Evolutionary conservation across 176 grass and related monocot genomes (phyloP).

Genomic region (Phyllostachys edulis): DNA sequence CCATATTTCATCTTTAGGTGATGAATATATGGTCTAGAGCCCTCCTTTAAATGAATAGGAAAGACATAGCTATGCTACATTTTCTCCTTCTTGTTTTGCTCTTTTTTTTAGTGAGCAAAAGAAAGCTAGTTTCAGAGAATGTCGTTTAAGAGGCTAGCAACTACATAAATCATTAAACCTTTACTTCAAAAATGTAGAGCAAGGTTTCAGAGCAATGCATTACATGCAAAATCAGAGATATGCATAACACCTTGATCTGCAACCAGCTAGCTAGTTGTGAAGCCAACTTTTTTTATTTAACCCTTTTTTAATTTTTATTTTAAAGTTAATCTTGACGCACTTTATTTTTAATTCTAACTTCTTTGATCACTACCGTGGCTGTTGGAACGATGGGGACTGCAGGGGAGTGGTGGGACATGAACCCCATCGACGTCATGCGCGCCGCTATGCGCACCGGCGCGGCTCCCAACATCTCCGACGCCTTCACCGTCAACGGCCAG

Average conservation of each 20-base stretch:
- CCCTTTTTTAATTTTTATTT: no score
- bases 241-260: no score
- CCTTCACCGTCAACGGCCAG: conserved; percentile 88
- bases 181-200: neutral
- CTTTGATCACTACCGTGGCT: no score
- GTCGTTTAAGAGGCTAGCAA: neutral
- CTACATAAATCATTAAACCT: neutral
- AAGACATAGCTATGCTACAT: neutral
- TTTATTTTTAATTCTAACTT: no score
- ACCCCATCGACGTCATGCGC: conserved; percentile 78
- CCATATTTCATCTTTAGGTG: neutral
- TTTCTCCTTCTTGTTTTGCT: neutral
- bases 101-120: neutral
- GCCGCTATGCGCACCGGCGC: conserved; percentile 69
- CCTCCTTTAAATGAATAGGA: neutral
- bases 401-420: conserved; percentile 95
- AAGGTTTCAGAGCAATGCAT: no score
- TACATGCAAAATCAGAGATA: no score
- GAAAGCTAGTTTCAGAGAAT: neutral
- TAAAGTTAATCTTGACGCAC: no score
- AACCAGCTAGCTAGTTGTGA: no score
- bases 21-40: neutral
- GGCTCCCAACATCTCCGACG: conserved; percentile 75
- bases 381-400: neutral
- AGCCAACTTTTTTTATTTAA: no score